These are phyloP conservation scores for Amauroascus verrucosus DNA, from an alignment of 2,329 filamentous ascomycete species.

Conservation along the genomic window DNA sequence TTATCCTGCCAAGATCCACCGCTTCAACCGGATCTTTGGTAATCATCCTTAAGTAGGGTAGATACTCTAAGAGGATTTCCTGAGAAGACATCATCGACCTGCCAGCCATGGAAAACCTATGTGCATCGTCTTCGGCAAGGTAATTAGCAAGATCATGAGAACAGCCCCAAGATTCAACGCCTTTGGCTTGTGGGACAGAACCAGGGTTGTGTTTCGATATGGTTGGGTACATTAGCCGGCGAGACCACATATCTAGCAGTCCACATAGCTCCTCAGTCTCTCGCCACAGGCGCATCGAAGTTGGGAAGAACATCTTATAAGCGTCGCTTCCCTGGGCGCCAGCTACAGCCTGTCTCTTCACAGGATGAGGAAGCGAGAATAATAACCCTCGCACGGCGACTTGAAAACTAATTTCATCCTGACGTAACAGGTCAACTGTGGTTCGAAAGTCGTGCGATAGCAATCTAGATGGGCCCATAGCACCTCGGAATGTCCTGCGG, in stretches of 20 bases:
- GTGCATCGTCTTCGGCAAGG: slow-evolving; percentile 7
- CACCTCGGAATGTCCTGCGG: slow-evolving; percentile 29
- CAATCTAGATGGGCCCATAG: slow-evolving; percentile 40
- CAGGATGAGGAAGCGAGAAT: slow-evolving; percentile 74
- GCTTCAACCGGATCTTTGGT: slow-evolving; percentile 31
- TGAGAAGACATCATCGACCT: slow-evolving; percentile 28
- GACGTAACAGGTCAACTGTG: slow-evolving; percentile 64
- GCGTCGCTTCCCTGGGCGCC: slow-evolving; percentile 45
- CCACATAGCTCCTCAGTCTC: slow-evolving; percentile 71
- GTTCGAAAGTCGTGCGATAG: slow-evolving; percentile 44
- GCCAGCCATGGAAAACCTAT: not conserved
- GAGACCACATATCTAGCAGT: slow-evolving; percentile 43
- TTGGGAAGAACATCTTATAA: slow-evolving; percentile 87
- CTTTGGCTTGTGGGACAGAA: slow-evolving; percentile 13
- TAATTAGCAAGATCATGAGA: not conserved
- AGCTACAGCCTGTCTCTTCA: slow-evolving; percentile 50
- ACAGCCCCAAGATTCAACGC: slow-evolving; percentile 32
- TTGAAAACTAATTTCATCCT: slow-evolving; percentile 91
- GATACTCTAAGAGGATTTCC: slow-evolving; percentile 58
- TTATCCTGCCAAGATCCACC: slow-evolving; percentile 57
- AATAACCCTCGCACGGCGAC: slow-evolving; percentile 77
- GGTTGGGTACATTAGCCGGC: slow-evolving; percentile 26
- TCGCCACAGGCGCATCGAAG: slow-evolving; percentile 72
- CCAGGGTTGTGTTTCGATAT: not conserved
- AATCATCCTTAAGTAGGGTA: slow-evolving; percentile 75